Conservation (phyloP, 257 asterid genomes). For the Perilla frutescens region DNA sequence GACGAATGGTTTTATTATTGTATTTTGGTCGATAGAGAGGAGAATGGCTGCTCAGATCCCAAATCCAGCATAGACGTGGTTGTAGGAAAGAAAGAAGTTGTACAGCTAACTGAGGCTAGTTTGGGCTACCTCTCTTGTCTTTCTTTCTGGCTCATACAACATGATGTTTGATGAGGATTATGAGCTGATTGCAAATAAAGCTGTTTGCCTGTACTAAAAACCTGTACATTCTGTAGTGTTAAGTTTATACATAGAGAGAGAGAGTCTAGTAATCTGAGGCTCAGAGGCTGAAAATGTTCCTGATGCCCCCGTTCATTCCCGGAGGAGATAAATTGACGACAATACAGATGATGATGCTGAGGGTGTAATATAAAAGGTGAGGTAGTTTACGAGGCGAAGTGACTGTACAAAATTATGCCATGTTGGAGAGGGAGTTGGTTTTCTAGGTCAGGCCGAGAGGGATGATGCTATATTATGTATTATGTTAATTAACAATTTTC, state of each 20-base stretch:
- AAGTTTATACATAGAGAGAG: constrained; percentile 47
- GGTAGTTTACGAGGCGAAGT: constrained; percentile 42
- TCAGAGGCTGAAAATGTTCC: constrained; percentile 34
- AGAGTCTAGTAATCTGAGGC: constrained; percentile 43
- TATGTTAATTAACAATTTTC: constrained; percentile 39
- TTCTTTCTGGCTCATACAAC: constrained; percentile 32
- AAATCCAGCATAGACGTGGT: constrained; percentile 39
- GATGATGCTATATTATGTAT: constrained; percentile 37
- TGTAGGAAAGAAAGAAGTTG: constrained; percentile 57
- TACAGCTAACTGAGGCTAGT: constrained; percentile 93
- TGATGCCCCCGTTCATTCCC: constrained; percentile 25
- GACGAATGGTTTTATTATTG: too few relatives aligned
- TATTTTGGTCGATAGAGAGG: constrained; percentile 49
- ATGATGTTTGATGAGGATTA: constrained; percentile 15
- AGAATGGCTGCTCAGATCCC: constrained; percentile 60
- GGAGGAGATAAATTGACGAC: constrained; percentile 28
- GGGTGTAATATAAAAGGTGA: constrained; percentile 48
- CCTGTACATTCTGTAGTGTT: constrained; percentile 60
- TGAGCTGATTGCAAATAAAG: constrained; percentile 51
- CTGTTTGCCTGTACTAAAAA: constrained; percentile 55
- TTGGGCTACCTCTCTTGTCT: constrained; percentile 65
- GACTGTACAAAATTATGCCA: constrained; percentile 53
- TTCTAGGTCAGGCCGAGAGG: constrained; percentile 42
- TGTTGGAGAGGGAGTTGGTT: constrained; percentile 43
- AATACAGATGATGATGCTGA: constrained; percentile 15